A percentile compares a stretch with the other conserved stretches of the same genome.
phyloP scores from a whole-genome alignment of 352 stramenopile genomes.

The Globisporangium polare region DNA sequence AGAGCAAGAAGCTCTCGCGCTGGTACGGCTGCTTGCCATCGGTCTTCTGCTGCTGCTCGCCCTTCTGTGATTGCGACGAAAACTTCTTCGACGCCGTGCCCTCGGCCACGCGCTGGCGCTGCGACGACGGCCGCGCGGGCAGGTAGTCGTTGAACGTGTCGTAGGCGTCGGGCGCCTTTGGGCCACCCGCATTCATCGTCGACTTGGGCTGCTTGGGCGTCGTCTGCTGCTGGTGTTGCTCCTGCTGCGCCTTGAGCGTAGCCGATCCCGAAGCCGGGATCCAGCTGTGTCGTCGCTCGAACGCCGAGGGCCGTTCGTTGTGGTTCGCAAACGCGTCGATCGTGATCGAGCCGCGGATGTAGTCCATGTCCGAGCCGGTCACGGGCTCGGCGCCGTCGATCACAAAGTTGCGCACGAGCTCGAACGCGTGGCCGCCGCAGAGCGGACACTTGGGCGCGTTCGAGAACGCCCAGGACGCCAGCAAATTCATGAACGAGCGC shows the following conservation, averaged over 20 bases:
- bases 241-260: slow-evolving; percentile 23
- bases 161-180: slow-evolving; percentile 35
- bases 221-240: slow-evolving; percentile 6
- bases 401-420: slow-evolving; percentile 78
- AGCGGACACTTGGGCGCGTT: slow-evolving; percentile 81
- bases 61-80: slow-evolving; percentile 20
- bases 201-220: neutral
- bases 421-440: slow-evolving; percentile 75
- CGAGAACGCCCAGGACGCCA: slow-evolving; percentile 80
- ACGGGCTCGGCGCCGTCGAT: slow-evolving; percentile 52
- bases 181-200: neutral
- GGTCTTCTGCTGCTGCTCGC: slow-evolving; percentile 4
- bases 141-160: slow-evolving; percentile 79
- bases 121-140: slow-evolving; percentile 37
- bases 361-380: slow-evolving; percentile 57
- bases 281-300: slow-evolving; percentile 43
- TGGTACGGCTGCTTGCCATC: slow-evolving; percentile 7
- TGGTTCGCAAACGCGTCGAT: slow-evolving; percentile 50
- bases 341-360: slow-evolving; percentile 60
- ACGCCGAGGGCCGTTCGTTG: slow-evolving; percentile 19
- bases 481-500: slow-evolving; percentile 78
- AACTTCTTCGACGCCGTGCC: slow-evolving; percentile 39
- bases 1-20: slow-evolving; percentile 20
- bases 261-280: slow-evolving; percentile 39
- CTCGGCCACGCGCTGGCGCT: slow-evolving; percentile 39